Base-by-base conservation (phyloP, 441 rosid species). In the Pelargonium myrrhifolium region DNA sequence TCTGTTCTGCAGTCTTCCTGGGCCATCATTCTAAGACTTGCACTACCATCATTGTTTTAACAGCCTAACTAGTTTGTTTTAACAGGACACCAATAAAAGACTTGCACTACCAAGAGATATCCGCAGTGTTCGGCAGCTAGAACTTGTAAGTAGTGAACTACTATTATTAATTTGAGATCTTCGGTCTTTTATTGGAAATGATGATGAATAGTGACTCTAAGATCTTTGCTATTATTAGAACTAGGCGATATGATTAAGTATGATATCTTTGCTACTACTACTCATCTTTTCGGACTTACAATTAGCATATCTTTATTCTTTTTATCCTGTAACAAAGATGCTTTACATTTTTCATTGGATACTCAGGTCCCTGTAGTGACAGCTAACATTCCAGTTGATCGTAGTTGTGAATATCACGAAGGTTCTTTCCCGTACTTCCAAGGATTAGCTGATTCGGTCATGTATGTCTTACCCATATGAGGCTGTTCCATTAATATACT, bases 321-420 rank as follows among this genome's bases (percentile, higher is more conserved):
- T 65, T 47, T 26, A 43, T 60, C 43, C 11, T 39, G 26, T 45
- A 42, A 68, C 18, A 37, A 24, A 43, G 55, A 17, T 64, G 20
- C 55, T 37, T 24, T 69, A 63, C 61, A 22, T 43, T 53, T 64
- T 74, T 26, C 73, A 31, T 68, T 64, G 62, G 67, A 69, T 71
- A 49, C 75, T 71, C 82, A 94, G 99, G 98, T 94, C 51, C 99
- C 99, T 75, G 99, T 92, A 56, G 88, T 88, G 70, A 94, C 99
- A 61, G 98, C 99, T 69, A 81, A 82, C 68, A 75, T 92, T 76
- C 88, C 92, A 55, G 83, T 94, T 75, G 94, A 94, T 60, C 85
- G 80, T 62, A 82, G 83, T 77, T 88, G 98, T 79, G 85, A 82
- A 71, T 94, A 94, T 77, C 74, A 7, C 65, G 88, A 86, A 79